These are phyloP conservation scores for Linum lewisii DNA, from an alignment of 345 rosid genomes.

Conservation along the genomic window DNA sequence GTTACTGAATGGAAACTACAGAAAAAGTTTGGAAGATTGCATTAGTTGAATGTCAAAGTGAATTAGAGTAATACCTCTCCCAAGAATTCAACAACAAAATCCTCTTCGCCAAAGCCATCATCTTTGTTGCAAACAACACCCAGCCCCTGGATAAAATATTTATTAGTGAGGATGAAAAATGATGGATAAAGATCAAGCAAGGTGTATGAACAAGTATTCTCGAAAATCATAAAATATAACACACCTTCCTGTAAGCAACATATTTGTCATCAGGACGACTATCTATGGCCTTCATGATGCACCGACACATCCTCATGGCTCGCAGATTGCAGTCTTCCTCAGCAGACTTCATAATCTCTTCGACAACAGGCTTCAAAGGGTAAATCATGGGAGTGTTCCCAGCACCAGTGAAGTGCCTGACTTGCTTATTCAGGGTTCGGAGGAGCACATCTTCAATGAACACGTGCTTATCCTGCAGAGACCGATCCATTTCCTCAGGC, in stretches of 20 bases:
- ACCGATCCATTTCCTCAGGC: conserved; percentile 85
- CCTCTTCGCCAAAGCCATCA: conserved; percentile 90
- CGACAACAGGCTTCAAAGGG: conserved; percentile 66
- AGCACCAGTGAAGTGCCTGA: conserved; percentile 72
- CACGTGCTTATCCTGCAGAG: conserved; percentile 62
- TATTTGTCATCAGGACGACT: conserved; percentile 85
- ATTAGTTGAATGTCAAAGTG: not conserved
- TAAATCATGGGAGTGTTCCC: conserved; percentile 91
- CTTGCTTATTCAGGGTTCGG: conserved; percentile 73
- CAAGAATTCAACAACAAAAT: conserved; percentile 95
- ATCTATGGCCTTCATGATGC: conserved; percentile 76
- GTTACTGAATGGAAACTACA: too few species aligned
- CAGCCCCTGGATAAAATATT: conserved; percentile 52
- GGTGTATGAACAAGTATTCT: not conserved
- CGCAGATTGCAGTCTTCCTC: conserved; percentile 56
- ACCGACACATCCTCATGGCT: conserved; percentile 59
- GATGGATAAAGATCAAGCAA: not conserved
- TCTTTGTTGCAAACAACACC: conserved; percentile 97
- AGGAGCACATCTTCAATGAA: conserved; percentile 88
- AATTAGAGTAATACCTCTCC: conserved; percentile 73
- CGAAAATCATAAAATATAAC: conserved; percentile 1
- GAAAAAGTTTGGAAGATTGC: too few species aligned
- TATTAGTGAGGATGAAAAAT: too few species aligned
- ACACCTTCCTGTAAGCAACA: conserved; percentile 96
- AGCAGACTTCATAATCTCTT: conserved; percentile 70